Percentiles rank a stretch among this genome's conserved stretches.
Evolutionary conservation across 805 yeast genomes (phyloP).

Genomic region (Kluyveromyces siamensis): DNA sequence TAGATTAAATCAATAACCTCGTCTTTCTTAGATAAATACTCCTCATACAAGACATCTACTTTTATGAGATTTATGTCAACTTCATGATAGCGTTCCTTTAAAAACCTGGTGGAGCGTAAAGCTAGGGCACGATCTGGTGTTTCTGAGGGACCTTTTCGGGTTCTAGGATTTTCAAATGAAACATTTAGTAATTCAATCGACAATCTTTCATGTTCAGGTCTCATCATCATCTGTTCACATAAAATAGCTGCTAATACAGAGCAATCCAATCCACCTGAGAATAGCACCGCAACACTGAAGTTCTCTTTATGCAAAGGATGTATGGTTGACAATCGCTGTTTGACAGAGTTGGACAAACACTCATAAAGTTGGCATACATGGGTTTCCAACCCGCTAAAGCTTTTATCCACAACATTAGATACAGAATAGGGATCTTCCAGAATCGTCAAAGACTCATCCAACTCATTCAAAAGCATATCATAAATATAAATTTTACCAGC

Average conservation of each 20-base stretch:
- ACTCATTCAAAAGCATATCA: conserved; percentile 18
- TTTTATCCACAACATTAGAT: conserved; percentile 14
- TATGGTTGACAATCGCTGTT: conserved; percentile 48
- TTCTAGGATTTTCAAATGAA: conserved; percentile 85
- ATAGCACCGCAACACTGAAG: conserved; percentile 49
- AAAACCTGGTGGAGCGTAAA: conserved; percentile 44
- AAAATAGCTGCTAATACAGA: conserved; percentile 59
- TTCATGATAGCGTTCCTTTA: conserved; percentile 36
- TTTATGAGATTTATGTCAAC: conserved; percentile 47
- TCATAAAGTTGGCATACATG: conserved; percentile 18
- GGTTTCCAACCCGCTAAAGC: conserved; percentile 3
- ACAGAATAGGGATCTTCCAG: conserved; percentile 13
- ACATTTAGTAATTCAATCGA: conserved; percentile 77
- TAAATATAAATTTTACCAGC: conserved; percentile 42
- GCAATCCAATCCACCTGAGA: conserved; percentile 95
- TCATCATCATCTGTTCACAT: conserved; percentile 22
- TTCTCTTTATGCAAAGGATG: conserved; percentile 41
- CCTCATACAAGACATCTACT: conserved; percentile 63
- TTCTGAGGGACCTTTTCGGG: conserved; percentile 45
- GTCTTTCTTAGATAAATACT: conserved; percentile 42
- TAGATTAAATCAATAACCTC: conserved; percentile 59
- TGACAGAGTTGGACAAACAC: conserved; percentile 33
- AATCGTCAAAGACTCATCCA: conserved; percentile 15
- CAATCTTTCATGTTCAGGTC: conserved; percentile 7
- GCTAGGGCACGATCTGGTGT: conserved; percentile 86